Evolutionary conservation across 2,329 filamentous ascomycete species (phyloP).

Genomic region (Colletotrichum spinosum): DNA sequence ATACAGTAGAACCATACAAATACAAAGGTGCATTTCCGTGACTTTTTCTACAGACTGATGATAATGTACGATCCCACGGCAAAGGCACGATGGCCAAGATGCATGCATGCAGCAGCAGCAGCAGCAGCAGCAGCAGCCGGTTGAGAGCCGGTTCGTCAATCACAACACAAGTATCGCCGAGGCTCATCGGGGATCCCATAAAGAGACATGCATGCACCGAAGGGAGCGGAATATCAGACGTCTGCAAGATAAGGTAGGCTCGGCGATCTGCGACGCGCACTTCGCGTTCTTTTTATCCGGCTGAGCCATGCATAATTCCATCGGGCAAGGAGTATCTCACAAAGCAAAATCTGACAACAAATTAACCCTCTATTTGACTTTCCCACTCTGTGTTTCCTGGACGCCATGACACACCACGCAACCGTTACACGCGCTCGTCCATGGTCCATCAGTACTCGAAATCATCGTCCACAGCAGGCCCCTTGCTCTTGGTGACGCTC

Average conservation of each 20-base stretch:
- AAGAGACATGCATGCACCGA: constrained; percentile 13
- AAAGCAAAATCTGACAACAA: too few species aligned
- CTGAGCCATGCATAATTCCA: too few species aligned
- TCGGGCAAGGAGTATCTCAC: too few species aligned
- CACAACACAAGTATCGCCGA: not conserved
- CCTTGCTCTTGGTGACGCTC: constrained; percentile 87
- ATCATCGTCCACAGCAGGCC: constrained; percentile 90
- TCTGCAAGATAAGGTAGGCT: constrained; percentile 12
- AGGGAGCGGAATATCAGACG: constrained; percentile 11
- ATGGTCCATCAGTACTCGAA: constrained; percentile 82
- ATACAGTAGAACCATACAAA: not conserved
- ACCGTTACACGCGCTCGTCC: too few species aligned
- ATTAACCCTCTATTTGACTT: too few species aligned
- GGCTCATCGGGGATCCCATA: constrained; percentile 17
- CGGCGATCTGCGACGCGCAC: constrained; percentile 6
- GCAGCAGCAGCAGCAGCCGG: not conserved
- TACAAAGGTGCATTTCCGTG: too few species aligned
- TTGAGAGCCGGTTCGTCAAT: constrained; percentile 5
- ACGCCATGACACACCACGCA: too few species aligned
- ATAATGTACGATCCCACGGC: too few species aligned
- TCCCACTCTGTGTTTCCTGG: too few species aligned
- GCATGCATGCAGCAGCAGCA: not conserved
- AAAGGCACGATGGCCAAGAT: not conserved
- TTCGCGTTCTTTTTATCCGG: not conserved
- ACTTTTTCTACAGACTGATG: not conserved